These are phyloP conservation scores for Sporothrix euskadiensis DNA, from an alignment of 2,329 filamentous ascomycete genomes.

Conservation along the genomic window DNA sequence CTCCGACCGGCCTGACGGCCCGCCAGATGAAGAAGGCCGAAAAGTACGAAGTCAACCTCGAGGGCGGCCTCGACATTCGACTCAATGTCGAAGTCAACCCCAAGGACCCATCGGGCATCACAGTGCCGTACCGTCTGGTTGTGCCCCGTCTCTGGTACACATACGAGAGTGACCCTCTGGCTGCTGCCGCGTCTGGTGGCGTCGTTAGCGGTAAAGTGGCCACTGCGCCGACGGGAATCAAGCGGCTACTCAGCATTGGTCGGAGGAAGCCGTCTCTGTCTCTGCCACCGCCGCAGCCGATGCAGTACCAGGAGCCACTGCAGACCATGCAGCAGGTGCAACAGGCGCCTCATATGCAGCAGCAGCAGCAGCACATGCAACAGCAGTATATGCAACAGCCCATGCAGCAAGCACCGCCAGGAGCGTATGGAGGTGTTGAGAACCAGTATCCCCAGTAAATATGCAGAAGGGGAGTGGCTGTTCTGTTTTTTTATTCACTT, in stretches of 20 bases:
- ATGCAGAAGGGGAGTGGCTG: not conserved
- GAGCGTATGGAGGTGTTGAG: not conserved
- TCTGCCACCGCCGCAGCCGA: not conserved
- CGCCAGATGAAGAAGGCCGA: constrained; percentile 60
- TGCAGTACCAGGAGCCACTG: not conserved
- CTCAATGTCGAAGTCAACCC: constrained; percentile 88
- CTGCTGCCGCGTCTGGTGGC: constrained; percentile 32
- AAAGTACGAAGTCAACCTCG: constrained; percentile 67
- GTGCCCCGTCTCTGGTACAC: constrained; percentile 74
- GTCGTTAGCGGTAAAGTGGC: constrained; percentile 14
- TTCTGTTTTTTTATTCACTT: not conserved
- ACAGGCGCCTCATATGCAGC: not conserved
- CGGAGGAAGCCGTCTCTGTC: constrained; percentile 36
- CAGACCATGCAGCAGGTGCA: not conserved
- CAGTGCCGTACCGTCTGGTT: constrained; percentile 80
- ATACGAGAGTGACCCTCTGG: constrained; percentile 48
- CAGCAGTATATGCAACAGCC: not conserved
- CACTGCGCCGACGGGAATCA: constrained; percentile 44
- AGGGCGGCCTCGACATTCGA: constrained; percentile 81
- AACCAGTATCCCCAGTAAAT: not conserved
- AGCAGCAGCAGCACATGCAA: not conserved
- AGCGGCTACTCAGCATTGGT: constrained; percentile 49
- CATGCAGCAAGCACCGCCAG: constrained; percentile 4
- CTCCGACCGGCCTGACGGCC: constrained; percentile 66
- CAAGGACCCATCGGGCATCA: constrained; percentile 83